Evolutionary conservation across 1,139 yeast genomes (phyloP), one percentile per base, ranked within the genome.

Genomic region (Casaregolazyma suthepensis): DNA sequence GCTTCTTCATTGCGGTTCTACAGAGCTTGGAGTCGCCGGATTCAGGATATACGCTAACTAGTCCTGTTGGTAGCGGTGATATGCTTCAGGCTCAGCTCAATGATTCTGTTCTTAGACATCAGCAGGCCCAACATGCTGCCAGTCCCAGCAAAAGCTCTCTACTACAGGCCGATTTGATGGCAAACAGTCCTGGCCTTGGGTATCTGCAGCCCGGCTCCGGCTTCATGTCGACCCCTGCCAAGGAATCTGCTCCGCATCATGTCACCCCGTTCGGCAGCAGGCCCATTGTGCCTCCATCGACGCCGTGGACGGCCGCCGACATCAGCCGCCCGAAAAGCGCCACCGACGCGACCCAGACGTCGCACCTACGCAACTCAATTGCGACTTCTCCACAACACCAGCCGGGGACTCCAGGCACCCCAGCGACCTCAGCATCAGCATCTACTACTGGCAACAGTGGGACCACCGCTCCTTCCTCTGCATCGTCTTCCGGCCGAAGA

Each of bases 1-100:
- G 71, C 40, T 70, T 70, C 51, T 67, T 71, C 53, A 64, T 68
- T 50, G 66, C 72, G n/a, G 71, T 69, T 15, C 60, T 71, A 46
- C 71, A 68, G 54, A 67, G 66, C 52, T 59, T 68, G 55, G 69
- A 70, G 35, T 59, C 60, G 23, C 56, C 57, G 35, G 70, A 67
- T 54, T 49, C 65, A 45, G 55, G 65, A 2, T 62, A 66, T 1
- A 62, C 60, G 9, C 50, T 68, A 31, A 61, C 68, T 17, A 69
- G 70, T n/a, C 61, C 70, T n/a, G 58, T 54, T 5, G 44, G 47
- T 22, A 52, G 43, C 7, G 47, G 47, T 9, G 55, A 52, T 20
- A 22, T 42, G 17, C 46, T 53, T 6, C 55, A 50, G 37, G 23
- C 10, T 15, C 53, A 48, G 20, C 45, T 50, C 13, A 50, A 50